Evolutionary conservation across 495 filamentous ascomycete genomes (phyloP).

Genomic region (Penicillium goetzii): DNA sequence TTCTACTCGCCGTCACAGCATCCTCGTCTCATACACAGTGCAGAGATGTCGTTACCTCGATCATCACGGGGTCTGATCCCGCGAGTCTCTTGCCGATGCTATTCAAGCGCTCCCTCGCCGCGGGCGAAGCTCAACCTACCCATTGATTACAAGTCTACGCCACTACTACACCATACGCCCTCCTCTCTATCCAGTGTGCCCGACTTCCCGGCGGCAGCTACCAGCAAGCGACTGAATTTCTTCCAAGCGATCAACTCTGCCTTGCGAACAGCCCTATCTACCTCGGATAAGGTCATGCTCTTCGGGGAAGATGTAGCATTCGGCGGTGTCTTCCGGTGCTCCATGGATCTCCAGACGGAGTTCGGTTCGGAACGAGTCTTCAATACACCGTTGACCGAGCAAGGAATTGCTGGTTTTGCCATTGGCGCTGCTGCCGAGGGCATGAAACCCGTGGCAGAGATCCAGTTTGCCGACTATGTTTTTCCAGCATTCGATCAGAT

Average conservation of each 20-base stretch:
- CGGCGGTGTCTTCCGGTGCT: slow-evolving; percentile 95
- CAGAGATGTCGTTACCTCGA: slow-evolving; percentile 21
- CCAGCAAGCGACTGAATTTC: slow-evolving; percentile 83
- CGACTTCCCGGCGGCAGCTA: slow-evolving; percentile 65
- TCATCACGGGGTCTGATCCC: slow-evolving; percentile 21
- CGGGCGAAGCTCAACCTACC: slow-evolving; percentile 76
- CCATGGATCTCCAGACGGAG: slow-evolving; percentile 81
- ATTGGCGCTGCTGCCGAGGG: slow-evolving; percentile 89
- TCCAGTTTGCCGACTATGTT: slow-evolving; percentile 98
- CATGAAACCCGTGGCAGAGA: slow-evolving; percentile 92
- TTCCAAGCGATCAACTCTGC: slow-evolving; percentile 94
- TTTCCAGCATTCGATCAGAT: slow-evolving; percentile 97
- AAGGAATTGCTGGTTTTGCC: slow-evolving; percentile 93
- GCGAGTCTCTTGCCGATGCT: slow-evolving; percentile 26
- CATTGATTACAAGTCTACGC: slow-evolving; percentile 82
- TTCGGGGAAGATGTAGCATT: slow-evolving; percentile 98
- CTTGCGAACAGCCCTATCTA: slow-evolving; percentile 75
- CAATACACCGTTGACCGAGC: slow-evolving; percentile 93
- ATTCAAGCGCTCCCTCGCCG: slow-evolving; percentile 40
- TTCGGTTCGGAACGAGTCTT: slow-evolving; percentile 92
- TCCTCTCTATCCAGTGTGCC: slow-evolving; percentile 65
- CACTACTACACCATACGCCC: slow-evolving; percentile 78
- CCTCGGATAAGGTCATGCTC: slow-evolving; percentile 82
- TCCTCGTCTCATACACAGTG: not conserved
- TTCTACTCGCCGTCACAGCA: not conserved